Base-by-base conservation (phyloP, 2,329 filamentous ascomycete genomes). In the Cladophialophora chaetospira region DNA sequence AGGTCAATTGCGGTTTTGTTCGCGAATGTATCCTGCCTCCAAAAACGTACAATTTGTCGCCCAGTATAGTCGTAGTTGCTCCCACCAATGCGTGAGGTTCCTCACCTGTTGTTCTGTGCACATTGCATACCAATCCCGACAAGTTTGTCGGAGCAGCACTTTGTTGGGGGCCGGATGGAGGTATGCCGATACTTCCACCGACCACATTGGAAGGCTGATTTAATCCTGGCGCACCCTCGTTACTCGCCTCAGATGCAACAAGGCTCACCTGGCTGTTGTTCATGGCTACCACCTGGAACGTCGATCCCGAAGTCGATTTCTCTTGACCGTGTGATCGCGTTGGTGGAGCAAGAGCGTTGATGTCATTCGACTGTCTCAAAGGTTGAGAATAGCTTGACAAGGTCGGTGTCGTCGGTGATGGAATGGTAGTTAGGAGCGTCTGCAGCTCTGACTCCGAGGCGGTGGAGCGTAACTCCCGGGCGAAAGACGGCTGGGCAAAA, bases 31-130 rank as follows among this genome's bases (percentile, higher is more conserved):
- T 85, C 51, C 93, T 83, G 5, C 94, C 94, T 44, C 94, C 94
- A 76, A 97, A 99, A 3, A 97, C 92, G 71, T 96, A 99, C 19
- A 99, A 80, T 72, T 95, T 97, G 73, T 99, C 94, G 25, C 93
- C 94, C 1, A 99, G 74, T 45, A 97, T 89, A 0, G 94, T 97
- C 0, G 94, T 97, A 0, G 94, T 97, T 4, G 94, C 93, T 28
- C 94, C 94, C 0, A 99, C 94, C 2, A 97, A 78, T 2, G 94
- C 89, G 68, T 89, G 91, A 2, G 94, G 94, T 69, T 97, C 92
- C 60, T 86, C 86, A 31, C 94, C 94, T 0, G 93, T 97, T 1
- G 94, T 97, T 62, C 92, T 78, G 65, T 87, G 82, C 21, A 88
- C 83, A 70, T 87, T 87, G 69, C 85, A 88, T 5, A 88, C 85